Base-by-base conservation (phyloP, 805 yeast species). In the Cyberlindnera xishuangbannaensis region DNA sequence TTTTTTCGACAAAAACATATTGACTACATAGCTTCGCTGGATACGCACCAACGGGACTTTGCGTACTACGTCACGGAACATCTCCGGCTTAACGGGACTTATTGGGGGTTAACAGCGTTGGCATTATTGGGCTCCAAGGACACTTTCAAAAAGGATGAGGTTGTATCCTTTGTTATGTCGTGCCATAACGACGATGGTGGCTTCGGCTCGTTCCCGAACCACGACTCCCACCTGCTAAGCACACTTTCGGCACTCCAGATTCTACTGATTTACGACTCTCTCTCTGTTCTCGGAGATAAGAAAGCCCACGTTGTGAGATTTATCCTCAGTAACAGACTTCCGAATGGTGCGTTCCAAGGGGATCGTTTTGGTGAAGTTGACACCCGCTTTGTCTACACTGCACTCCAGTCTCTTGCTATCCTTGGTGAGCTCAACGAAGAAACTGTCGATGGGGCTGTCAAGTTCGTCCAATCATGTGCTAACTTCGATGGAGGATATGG, bases 401-500 rank as follows among this genome's bases (percentile, higher is more conserved):
- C 90, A 1, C 58, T 87, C 11, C 85, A 83, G 44, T 67, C 83
- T 0, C 63, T 92, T 34, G 71, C 85, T 1, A 67, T 90, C 4
- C 55, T 90, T 22, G 90, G 77, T 7, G 71, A 62, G 37, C 61
- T 90, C 41, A 71, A 76, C 15, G 48, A 64, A n/a, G 62, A 71
- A 6, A 66, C 69, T 3, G 76, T 72, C 1, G 74, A 72, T 12
- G 73, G 74, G 0, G 86, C 95, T 0, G 78, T 75, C 1, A 62
- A 61, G 1, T 90, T 76, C 58, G 72, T 90, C 2, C 45, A 70
- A 32, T 51, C 53, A 23, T 92, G 98, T 58, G 79, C 71, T 41
- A 92, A 92, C 56, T 90, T 86, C 53, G 98, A 92, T 55, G 99
- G 98, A 4, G 95, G 95, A 0, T 92, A 83, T 65, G 98, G 98